Evolutionary conservation across 495 filamentous ascomycete genomes (phyloP).

Genomic region (Margaritispora aquatica): DNA sequence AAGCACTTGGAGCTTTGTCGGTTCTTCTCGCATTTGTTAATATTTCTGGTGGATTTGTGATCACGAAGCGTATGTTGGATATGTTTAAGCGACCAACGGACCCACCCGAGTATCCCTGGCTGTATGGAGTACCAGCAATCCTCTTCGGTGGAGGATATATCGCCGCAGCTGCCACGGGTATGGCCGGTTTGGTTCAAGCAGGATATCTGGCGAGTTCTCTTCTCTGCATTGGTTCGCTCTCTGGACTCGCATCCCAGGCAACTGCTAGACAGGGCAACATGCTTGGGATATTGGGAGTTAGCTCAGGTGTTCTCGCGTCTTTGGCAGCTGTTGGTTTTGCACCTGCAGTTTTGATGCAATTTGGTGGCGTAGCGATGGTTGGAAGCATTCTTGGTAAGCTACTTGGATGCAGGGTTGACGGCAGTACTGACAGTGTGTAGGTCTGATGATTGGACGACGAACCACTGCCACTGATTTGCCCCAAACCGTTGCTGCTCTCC

Average conservation of each 20-base stretch:
- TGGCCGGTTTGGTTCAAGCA: conserved; percentile 73
- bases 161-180: conserved; percentile 67
- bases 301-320: conserved; percentile 70
- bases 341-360: conserved; percentile 65
- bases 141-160: conserved; percentile 73
- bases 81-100: conserved; percentile 82
- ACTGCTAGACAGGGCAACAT: conserved; percentile 77
- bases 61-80: conserved; percentile 85
- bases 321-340: conserved; percentile 72
- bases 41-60: conserved; percentile 74
- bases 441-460: conserved; percentile 65
- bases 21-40: conserved; percentile 80
- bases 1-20: conserved; percentile 66
- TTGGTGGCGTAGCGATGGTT: conserved; percentile 60
- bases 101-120: conserved; percentile 76
- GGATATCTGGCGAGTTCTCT: conserved; percentile 75
- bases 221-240: conserved; percentile 52
- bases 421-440: conserved; percentile 27
- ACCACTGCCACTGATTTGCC: conserved; percentile 77
- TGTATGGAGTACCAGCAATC: conserved; percentile 67
- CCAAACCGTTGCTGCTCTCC: conserved; percentile 74
- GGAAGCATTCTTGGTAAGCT: conserved; percentile 49
- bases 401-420: neutral
- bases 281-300: conserved; percentile 73
- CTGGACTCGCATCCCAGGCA: conserved; percentile 62